Evolutionary conservation across 2,329 filamentous ascomycete species (phyloP), one percentile per base, ranked within the genome.

Genomic region (Pseudogymnoascus sp.): DNA sequence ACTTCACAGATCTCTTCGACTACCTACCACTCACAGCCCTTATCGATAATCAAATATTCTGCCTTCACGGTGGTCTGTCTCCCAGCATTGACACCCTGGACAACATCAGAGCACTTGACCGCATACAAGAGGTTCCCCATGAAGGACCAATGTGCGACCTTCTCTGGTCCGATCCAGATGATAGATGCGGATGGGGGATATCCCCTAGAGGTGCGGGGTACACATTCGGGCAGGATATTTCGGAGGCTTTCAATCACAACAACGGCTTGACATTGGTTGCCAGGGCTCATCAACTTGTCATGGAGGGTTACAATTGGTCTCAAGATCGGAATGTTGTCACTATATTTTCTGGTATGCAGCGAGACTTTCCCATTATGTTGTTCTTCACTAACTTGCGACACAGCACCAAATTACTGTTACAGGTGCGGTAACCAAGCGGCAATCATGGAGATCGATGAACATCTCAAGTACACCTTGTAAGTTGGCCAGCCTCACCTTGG

Each of bases 361-460:
- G 16, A 58, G 60, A 23, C n/a, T 52, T 35, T 38, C 28, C 4
- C 19, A 12, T 30, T 22, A 30, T 14, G 4, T 12, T 38, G 49
- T 58, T 64, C 30, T 45, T 55, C 36, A 60, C 72, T 76, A 67
- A 77, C 66, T 33, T 19, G 23, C 61, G 66, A 66, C 45, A 25
- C 72, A 86, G 90, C 90, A 61, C 90, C 90, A 66, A 93, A 93
- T 77, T 99, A 99, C 82, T 99, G 93, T 81, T 97, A 99, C 83
- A 86, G 94, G 76, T 99, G 94, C 74, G 94, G 94, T 74, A 99
- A 99, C 78, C 94, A 97, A 78, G 94, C 94, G 63, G 94, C 94
- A n/a, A 97, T 99, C 76, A 99, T 99, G 94, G 94, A 97, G 79
- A 99, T 99, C 76, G 94, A 97, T 69, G 94, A 99, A 79, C 92